phyloP scores from a whole-genome alignment of 2,329 filamentous ascomycete species.

The Aureobasidium sp. region DNA sequence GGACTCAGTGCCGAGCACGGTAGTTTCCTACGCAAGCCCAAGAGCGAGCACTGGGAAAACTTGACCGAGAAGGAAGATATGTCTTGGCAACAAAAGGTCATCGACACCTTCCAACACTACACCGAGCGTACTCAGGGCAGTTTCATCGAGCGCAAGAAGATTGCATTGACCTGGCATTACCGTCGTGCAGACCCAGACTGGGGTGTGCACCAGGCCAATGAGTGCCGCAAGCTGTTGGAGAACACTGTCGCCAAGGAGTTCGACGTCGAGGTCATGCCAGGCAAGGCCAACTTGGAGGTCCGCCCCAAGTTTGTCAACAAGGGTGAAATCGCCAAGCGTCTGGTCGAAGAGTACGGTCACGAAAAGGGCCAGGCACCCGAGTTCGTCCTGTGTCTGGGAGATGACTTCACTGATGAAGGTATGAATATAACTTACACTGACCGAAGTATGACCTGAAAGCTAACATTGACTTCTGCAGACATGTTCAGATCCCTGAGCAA shows the following conservation, averaged over 20 bases:
- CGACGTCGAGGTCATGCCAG: slow-evolving; percentile 93
- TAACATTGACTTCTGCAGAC: slow-evolving; percentile 27
- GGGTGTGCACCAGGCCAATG: slow-evolving; percentile 66
- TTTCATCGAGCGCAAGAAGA: slow-evolving; percentile 89
- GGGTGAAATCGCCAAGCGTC: slow-evolving; percentile 80
- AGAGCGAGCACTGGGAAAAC: slow-evolving; percentile 74
- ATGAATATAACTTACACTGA: no score
- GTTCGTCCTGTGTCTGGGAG: slow-evolving; percentile 84
- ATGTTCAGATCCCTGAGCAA: slow-evolving; percentile 73
- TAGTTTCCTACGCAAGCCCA: slow-evolving; percentile 82
- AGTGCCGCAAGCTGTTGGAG: slow-evolving; percentile 76
- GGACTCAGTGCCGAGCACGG: slow-evolving; percentile 97
- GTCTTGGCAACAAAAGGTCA: slow-evolving; percentile 82
- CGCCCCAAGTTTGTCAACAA: slow-evolving; percentile 98
- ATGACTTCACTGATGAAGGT: slow-evolving; percentile 88
- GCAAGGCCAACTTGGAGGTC: slow-evolving; percentile 94
- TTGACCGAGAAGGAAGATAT: slow-evolving; percentile 80
- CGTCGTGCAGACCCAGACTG: slow-evolving; percentile 81
- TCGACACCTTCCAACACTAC: slow-evolving; percentile 77
- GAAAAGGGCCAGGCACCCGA: slow-evolving; percentile 54
- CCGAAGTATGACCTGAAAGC: no score
- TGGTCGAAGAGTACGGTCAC: slow-evolving; percentile 64
- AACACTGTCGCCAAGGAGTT: slow-evolving; percentile 65
- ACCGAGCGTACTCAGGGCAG: slow-evolving; percentile 84
- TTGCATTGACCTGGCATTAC: slow-evolving; percentile 96